Evolutionary conservation across 345 rosid genomes (phyloP).

Genomic region (Odontarrhena argentea): DNA sequence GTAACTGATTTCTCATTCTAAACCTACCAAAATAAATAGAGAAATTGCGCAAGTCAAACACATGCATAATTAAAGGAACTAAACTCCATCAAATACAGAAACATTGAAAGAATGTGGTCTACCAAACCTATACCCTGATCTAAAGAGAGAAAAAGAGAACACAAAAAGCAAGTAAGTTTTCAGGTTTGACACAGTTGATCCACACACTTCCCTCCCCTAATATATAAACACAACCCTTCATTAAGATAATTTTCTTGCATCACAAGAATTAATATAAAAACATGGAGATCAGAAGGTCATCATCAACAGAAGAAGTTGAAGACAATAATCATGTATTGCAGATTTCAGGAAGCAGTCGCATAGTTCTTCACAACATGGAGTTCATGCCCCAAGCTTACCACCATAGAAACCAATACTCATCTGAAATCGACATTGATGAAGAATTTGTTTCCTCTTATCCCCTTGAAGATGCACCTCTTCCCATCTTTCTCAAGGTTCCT

Average conservation of each 20-base stretch:
- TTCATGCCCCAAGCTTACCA: conserved; percentile 79
- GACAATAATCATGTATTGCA: conserved; percentile 60
- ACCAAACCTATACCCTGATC: conserved; percentile 57
- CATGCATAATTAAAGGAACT: conserved; percentile 21
- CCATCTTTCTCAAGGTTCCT: conserved; percentile 79
- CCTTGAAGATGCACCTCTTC: conserved; percentile 68
- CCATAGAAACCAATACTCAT: conserved; percentile 54
- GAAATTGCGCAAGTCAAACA: conserved; percentile 29
- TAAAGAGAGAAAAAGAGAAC: conserved; percentile 48
- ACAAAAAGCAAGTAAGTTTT: conserved; percentile 43
- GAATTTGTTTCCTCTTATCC: conserved; percentile 38
- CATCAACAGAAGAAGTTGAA: conserved; percentile 57
- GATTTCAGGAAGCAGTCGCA: conserved; percentile 73
- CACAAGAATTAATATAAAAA: conserved; percentile 3
- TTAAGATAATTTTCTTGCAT: conserved; percentile 7
- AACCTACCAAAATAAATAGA: neutral
- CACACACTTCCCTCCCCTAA: conserved; percentile 26
- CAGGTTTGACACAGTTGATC: conserved; percentile 74
- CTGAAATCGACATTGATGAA: conserved; percentile 69
- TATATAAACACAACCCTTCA: conserved; percentile 31
- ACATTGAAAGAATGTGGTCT: conserved; percentile 73
- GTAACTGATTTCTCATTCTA: neutral
- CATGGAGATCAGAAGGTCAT: conserved; percentile 59
- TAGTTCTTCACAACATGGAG: conserved; percentile 80
- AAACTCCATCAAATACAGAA: neutral